These are phyloP conservation scores for Cercospora sp. DNA, from an alignment of 2,329 filamentous ascomycete species.

Conservation along the genomic window DNA sequence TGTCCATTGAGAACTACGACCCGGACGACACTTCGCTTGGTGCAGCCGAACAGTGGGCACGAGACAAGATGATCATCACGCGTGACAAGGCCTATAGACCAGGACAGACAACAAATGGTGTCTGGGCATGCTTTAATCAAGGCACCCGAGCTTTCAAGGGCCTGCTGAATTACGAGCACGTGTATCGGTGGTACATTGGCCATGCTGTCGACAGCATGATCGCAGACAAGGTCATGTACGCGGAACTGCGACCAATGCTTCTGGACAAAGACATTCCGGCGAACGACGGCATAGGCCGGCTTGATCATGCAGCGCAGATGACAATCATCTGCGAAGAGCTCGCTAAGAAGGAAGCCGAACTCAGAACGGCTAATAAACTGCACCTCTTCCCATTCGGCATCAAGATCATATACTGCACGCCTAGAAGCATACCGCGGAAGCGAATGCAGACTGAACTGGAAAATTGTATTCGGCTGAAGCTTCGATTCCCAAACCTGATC, in stretches of 20 bases:
- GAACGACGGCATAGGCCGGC: conserved; percentile 55
- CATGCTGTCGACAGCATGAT: conserved; percentile 62
- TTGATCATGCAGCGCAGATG: conserved; percentile 62
- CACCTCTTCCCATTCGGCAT: conserved; percentile 60
- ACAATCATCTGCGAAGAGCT: conserved; percentile 59
- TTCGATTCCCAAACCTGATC: conserved; percentile 58
- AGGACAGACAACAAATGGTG: conserved; percentile 41
- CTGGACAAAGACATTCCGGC: conserved; percentile 64
- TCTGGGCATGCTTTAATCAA: conserved; percentile 65
- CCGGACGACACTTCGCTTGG: conserved; percentile 14
- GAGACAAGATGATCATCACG: conserved; percentile 36
- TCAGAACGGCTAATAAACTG: conserved; percentile 40
- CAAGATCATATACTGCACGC: conserved; percentile 72
- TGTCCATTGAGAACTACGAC: conserved; percentile 15
- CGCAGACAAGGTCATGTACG: conserved; percentile 67
- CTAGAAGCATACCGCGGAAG: conserved; percentile 56
- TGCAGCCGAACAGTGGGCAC: conserved; percentile 33
- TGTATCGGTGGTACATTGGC: conserved; percentile 62
- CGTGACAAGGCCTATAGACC: conserved; percentile 25
- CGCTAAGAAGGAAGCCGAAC: conserved; percentile 47
- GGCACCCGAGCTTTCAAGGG: conserved; percentile 73
- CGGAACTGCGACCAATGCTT: conserved; percentile 69
- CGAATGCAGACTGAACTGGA: conserved; percentile 56
- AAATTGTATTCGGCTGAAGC: conserved; percentile 64
- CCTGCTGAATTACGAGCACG: conserved; percentile 65